Percentiles rank a stretch among this genome's conserved stretches.
Conservation (phyloP, 2,329 filamentous ascomycete genomes). For the Trichoderma semiorbis region DNA sequence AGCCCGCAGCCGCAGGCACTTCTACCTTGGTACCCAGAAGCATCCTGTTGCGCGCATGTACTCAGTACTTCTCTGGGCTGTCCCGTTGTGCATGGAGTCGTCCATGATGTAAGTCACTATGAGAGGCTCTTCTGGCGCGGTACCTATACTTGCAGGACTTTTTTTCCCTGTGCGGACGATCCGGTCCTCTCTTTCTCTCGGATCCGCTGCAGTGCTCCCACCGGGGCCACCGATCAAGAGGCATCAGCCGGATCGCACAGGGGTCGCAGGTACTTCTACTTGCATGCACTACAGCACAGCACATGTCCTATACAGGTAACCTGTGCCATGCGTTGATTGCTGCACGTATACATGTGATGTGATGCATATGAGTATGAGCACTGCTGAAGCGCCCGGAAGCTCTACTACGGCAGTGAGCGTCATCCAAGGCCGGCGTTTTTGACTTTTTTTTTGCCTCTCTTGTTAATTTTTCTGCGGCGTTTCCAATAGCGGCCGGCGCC, state of each 20-base stretch:
- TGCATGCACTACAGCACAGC: not conserved
- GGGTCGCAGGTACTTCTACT: not conserved
- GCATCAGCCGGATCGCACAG: not conserved
- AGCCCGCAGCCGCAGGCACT: not conserved
- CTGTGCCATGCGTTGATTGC: not conserved
- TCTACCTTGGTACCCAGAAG: not conserved
- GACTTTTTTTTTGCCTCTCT: not conserved
- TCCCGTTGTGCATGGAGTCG: not conserved
- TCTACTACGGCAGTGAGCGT: not conserved
- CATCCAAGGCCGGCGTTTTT: not conserved
- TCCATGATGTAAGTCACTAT: not conserved
- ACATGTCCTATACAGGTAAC: not conserved
- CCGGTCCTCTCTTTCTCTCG: not conserved
- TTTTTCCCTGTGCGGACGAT: not conserved
- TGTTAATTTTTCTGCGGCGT: not conserved
- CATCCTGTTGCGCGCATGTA: not conserved
- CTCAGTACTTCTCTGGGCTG: not conserved
- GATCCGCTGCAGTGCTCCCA: slow-evolving; percentile 15
- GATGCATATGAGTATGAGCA: not conserved
- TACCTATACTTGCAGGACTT: not conserved
- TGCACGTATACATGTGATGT: not conserved
- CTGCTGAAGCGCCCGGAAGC: not conserved
- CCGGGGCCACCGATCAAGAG: not conserved
- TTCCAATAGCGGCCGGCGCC: not conserved
- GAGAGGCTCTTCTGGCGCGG: not conserved